Base-by-base conservation (phyloP, 805 yeast species). In the Clavispora vitiphila region DNA sequence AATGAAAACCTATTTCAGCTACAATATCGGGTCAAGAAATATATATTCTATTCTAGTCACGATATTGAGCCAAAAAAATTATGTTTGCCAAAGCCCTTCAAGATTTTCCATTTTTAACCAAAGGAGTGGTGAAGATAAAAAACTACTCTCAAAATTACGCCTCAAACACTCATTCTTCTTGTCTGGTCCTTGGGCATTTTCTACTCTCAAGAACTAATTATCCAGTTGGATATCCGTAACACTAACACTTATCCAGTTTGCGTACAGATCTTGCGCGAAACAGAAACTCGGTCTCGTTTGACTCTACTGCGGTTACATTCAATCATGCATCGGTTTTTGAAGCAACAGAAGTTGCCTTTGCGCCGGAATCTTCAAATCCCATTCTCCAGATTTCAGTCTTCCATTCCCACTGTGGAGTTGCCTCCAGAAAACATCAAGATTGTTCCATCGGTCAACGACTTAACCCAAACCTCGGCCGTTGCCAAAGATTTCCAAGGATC, bases 381-480 rank as follows among this genome's bases (percentile, higher is more conserved):
- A 19, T 29, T 29, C 4, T 6, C 22, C 2, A 34, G 27, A 22
- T 9, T 27, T n/a, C 27, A 36, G 11, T 27, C 40, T 5, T 29
- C 31, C 14, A 41, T 42, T 23, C 43, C 43, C 24, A 43, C 55
- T 11, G 50, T 37, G 15, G 45, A 46, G 34, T 40, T 40, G 2
- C 51, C 48, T 2, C 66, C 69, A 2, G 64, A 57, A 19, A 64
- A 71, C 8, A 56, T 67, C n/a, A 58, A 65, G 14, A 62, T 69
- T 35, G 63, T 69, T 11, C 75, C 75, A 3, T 51, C 68, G 5
- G 58, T 69, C 10, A 41, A 49, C 18, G 53, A 55, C 23, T 51
- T 69, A 24, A 53, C 64, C 6, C 26, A 40, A n/a, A 25, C 51
- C 4, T 56, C 49, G 5, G 41, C 46, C 4, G 54, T 47, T 42